phyloP scores from a whole-genome alignment of 1,284 basidiomycete species.

The Fomitopsis schrenkii region DNA sequence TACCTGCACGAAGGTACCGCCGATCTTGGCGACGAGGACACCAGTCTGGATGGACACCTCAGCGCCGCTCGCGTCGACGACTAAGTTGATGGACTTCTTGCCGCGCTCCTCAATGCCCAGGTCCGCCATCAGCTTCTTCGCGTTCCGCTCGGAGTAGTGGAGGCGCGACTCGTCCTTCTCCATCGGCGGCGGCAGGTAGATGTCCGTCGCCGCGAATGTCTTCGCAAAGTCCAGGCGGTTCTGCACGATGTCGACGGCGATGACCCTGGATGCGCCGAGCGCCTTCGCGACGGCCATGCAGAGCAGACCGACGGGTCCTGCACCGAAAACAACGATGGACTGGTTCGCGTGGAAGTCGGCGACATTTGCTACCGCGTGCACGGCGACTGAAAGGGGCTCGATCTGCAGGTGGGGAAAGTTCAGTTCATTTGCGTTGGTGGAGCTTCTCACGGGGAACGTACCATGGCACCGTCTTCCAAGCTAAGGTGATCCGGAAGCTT shows the following conservation, averaged over 20 bases:
- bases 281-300: conserved; percentile 93
- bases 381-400: conserved; percentile 91
- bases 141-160: conserved; percentile 70
- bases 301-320: conserved; percentile 91
- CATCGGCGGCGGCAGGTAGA: conserved; percentile 64
- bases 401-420: conserved; percentile 48
- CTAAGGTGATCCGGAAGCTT: conserved; percentile 69
- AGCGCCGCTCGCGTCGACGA: conserved; percentile 86
- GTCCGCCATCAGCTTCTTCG: conserved; percentile 50
- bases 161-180: conserved; percentile 64
- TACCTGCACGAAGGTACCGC: conserved; percentile 72
- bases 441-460: conserved; percentile 25
- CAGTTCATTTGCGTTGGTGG: neutral
- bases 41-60: conserved; percentile 87
- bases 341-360: conserved; percentile 72
- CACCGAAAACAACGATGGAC: conserved; percentile 79
- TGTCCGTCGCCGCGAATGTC: conserved; percentile 83
- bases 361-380: conserved; percentile 82
- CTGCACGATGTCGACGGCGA: conserved; percentile 84
- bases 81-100: conserved; percentile 57
- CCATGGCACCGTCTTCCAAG: conserved; percentile 84
- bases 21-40: conserved; percentile 66
- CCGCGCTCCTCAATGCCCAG: conserved; percentile 62
- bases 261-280: conserved; percentile 75
- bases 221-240: conserved; percentile 86